phyloP scores from a whole-genome alignment of 2,329 filamentous ascomycete genomes.

The Scedosporium dehoogii region DNA sequence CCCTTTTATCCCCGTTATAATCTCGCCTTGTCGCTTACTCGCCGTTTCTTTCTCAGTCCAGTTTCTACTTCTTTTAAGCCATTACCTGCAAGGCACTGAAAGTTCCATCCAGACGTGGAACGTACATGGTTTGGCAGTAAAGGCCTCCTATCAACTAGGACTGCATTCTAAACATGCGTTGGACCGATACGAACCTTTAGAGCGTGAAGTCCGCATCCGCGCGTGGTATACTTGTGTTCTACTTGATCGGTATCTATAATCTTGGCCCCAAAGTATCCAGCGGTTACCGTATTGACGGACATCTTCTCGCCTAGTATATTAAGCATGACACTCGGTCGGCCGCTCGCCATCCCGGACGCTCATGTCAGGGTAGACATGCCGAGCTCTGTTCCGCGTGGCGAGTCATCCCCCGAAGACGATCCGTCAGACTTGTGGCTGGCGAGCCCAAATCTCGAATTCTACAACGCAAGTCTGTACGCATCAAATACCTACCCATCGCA shows the following conservation, averaged over 20 bases:
- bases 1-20: neutral
- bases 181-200: neutral
- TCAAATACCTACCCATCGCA: neutral
- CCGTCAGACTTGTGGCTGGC: slow-evolving; percentile 1
- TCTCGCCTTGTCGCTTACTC: neutral
- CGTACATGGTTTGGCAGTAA: slow-evolving; percentile 20
- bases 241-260: neutral
- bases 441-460: neutral
- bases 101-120: slow-evolving; percentile 22
- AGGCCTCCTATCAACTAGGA: slow-evolving; percentile 22
- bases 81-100: slow-evolving; percentile 24
- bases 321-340: slow-evolving; percentile 5
- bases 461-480: slow-evolving; percentile 2
- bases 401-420: neutral
- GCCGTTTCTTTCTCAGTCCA: slow-evolving; percentile 15
- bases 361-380: neutral
- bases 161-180: slow-evolving; percentile 15
- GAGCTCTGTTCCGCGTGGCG: neutral
- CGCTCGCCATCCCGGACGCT: neutral
- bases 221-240: slow-evolving; percentile 3
- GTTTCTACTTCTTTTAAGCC: slow-evolving; percentile 19
- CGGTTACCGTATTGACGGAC: neutral
- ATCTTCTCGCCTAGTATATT: neutral
- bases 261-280: neutral
- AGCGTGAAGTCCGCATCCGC: slow-evolving; percentile 1